Percentiles rank a stretch among this genome's conserved stretches.
Conservation (phyloP, 805 yeast genomes). For the Pichia cephalocereana region DNA sequence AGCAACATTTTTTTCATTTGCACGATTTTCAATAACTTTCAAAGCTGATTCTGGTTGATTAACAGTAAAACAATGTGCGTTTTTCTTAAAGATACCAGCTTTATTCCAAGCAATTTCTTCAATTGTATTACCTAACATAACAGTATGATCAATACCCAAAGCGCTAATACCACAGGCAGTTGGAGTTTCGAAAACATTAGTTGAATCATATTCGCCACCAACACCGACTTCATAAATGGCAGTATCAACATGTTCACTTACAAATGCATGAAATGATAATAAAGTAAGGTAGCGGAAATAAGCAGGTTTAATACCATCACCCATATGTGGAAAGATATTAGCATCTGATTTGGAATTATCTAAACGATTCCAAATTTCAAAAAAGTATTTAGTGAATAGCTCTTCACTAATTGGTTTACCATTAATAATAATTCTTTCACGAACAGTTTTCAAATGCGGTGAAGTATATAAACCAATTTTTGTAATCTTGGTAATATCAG, state of each 20-base stretch:
- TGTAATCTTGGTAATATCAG: conserved; percentile 23
- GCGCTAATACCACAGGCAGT: conserved; percentile 78
- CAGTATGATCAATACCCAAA: conserved; percentile 86
- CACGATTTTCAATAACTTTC: conserved; percentile 52
- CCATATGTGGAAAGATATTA: conserved; percentile 62
- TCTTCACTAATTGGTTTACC: conserved; percentile 79
- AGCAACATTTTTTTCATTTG: conserved; percentile 48
- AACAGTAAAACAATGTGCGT: conserved; percentile 59
- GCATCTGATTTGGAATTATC: conserved; percentile 42
- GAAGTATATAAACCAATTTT: conserved; percentile 92
- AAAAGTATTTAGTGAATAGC: conserved; percentile 79
- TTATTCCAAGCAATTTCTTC: conserved; percentile 94
- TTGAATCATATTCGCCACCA: conserved; percentile 97
- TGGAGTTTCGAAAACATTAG: conserved; percentile 75
- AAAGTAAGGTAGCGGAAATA: conserved; percentile 88
- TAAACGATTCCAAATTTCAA: conserved; percentile 86
- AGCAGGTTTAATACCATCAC: conserved; percentile 70
- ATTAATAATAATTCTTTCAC: conserved; percentile 84
- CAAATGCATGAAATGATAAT: conserved; percentile 82
- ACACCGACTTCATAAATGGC: conserved; percentile 98
- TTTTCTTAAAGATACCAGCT: conserved; percentile 78
- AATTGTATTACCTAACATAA: conserved; percentile 77
- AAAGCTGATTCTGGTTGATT: conserved; percentile 44
- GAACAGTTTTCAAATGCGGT: conserved; percentile 87
- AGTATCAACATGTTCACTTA: conserved; percentile 82